Evolutionary conservation across 108 stramenopile genomes (phyloP), one percentile per base, ranked within the genome.

Genomic region (Nitzschia putrida): DNA sequence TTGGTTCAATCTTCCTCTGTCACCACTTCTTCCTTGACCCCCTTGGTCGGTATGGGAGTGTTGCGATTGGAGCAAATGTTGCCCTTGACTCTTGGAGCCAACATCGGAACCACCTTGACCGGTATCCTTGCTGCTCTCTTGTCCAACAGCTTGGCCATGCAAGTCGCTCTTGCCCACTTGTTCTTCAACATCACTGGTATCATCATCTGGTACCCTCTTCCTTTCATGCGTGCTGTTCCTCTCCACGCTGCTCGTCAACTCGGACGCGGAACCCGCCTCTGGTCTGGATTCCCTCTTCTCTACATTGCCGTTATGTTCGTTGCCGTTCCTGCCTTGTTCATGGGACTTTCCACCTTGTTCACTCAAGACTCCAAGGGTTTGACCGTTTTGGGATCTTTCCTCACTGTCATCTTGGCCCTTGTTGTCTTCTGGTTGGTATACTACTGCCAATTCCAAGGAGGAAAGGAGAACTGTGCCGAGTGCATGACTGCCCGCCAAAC

Each of bases 111-210:
- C 11, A 89, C 88, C 7, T 54, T 88, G 55, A 93, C 92, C 38
- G 88, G 72, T 44, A 61, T 90, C 24, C 26, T 89, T 50, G 87
- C 91, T 44, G 72, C 88, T 29, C 51, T 93, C 64, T 86, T 92
- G 25, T 76, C 81, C 42, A 81, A 81, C 67, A 82, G 64, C 52
- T 49, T 77, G 16, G 72, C 86, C n/a, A 68, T 92, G 20, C 92
- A 90, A 74, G 83, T 89, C 25, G 92, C 89, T 25, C 76, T 93
- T 23, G 83, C 79, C 23, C 92, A 93, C 61, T 68, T 93, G 60
- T 86, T 90, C 71, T 93, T 93, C 84, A 93, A 93, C 82, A 74
- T 93, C 45, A 57, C 64, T 25, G 92, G 92, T 49, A 88, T 89
- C 54, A 43, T 90, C 50, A 88, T 91, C 52, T 94, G 87, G 85